phyloP scores from a whole-genome alignment of 805 yeast genomes.

The Metschnikowia lochheadii region DNA sequence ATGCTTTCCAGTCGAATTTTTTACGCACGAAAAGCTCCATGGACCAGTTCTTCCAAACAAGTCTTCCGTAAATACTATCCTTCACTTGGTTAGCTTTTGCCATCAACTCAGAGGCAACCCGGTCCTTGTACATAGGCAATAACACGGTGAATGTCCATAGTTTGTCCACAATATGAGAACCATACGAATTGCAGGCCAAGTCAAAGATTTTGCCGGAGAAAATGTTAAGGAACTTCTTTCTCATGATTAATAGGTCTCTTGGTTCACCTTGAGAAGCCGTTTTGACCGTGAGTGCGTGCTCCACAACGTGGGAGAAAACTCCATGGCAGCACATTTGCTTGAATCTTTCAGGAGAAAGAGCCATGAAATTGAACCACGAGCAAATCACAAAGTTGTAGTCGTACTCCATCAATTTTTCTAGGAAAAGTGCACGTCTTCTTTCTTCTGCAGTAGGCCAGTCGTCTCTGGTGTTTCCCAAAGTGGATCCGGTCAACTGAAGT shows the following conservation, averaged over 20 bases:
- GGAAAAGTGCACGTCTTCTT: slow-evolving; percentile 69
- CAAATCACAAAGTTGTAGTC: slow-evolving; percentile 57
- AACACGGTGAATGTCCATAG: slow-evolving; percentile 76
- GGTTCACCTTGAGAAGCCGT: slow-evolving; percentile 41
- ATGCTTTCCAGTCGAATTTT: slow-evolving; percentile 76
- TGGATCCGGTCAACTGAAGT: slow-evolving; percentile 60
- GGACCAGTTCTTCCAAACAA: slow-evolving; percentile 94
- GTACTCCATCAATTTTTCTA: slow-evolving; percentile 68
- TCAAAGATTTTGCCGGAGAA: slow-evolving; percentile 52
- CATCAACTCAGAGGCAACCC: slow-evolving; percentile 66
- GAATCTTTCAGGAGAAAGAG: slow-evolving; percentile 56
- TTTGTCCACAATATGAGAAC: slow-evolving; percentile 85
- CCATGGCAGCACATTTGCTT: slow-evolving; percentile 82
- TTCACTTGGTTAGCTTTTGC: slow-evolving; percentile 65
- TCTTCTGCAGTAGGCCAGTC: slow-evolving; percentile 94
- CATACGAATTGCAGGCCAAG: slow-evolving; percentile 80
- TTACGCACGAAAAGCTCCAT: slow-evolving; percentile 75
- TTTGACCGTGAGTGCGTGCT: slow-evolving; percentile 47
- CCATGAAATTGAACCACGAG: slow-evolving; percentile 57
- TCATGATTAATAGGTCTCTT: slow-evolving; percentile 46
- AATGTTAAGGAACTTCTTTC: slow-evolving; percentile 67
- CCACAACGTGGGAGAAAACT: slow-evolving; percentile 86
- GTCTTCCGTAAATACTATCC: slow-evolving; percentile 80
- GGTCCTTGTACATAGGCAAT: slow-evolving; percentile 79
- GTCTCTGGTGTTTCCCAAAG: slow-evolving; percentile 75